Evolutionary conservation across 768 basidiomycete species (phyloP), one percentile per base, ranked within the genome.

Genomic region (Termitomyces sp.): DNA sequence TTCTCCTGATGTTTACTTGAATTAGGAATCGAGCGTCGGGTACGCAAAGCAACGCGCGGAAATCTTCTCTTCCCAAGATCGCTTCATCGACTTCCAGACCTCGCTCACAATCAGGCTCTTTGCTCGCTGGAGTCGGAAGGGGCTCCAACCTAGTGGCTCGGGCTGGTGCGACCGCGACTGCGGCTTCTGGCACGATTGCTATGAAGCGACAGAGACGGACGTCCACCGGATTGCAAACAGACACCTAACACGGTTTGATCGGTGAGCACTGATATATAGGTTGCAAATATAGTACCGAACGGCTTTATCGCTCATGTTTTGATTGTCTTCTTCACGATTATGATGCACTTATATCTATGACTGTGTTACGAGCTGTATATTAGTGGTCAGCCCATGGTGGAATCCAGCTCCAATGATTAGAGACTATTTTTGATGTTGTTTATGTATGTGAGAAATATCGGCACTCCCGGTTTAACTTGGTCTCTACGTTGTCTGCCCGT

Each of bases 151-250:
- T 63, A 11, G 20, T 51, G 16, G 47, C 41, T 32, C 56, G 60
- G 13, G 65, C 64, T 40, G 66, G 69, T 26, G 68, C 70, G 22
- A 67, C 72, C 16, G 67, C 72, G 14, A 66, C 64, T 40, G 64
- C 66, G 6, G 67, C 68, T 46, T 65, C 66, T 51, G 73, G 73
- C 22, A 66, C 74, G 14, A 68, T 76, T 43, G 73, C 87, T 40
- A 79, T 92, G 81, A 92, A 92, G 74, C 78, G 90, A 62, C 90
- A 92, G 66, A 79, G 90, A 76, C 84, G 90, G 78, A 87, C 85
- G 63, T 91, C 88, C 53, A 79, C 81, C 32, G 78, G 80, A 59
- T 65, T 79, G 48, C 79, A 79, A 61, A 65, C 69, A 57, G 70
- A 73, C 58, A 63, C 65, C 55, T 72, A 65, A 65, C 45, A n/a